Percentiles rank a stretch among this genome's conserved stretches.
Evolutionary conservation across 768 basidiomycete genomes (phyloP).

Genomic region (Pholiota molesta): DNA sequence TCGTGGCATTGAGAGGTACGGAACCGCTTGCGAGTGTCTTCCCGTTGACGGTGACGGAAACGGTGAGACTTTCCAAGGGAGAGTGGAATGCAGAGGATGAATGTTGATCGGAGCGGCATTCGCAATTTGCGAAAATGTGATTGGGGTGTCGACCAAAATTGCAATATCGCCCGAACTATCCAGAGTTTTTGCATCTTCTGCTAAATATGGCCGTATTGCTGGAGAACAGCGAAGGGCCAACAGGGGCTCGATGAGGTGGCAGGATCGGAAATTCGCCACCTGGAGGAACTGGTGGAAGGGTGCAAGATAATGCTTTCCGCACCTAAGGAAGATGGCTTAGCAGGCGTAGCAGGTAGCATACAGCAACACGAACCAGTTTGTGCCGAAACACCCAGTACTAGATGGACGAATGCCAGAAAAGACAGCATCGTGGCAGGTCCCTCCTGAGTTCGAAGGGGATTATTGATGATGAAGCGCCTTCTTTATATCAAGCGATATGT

Average conservation of each 20-base stretch:
- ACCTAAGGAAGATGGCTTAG: slow-evolving; percentile 37
- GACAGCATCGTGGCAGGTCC: neutral
- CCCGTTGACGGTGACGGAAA: slow-evolving; percentile 52
- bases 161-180: slow-evolving; percentile 33
- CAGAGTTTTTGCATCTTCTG: slow-evolving; percentile 44
- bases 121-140: slow-evolving; percentile 49
- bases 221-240: slow-evolving; percentile 62
- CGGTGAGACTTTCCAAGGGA: slow-evolving; percentile 32
- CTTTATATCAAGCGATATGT: neutral
- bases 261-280: slow-evolving; percentile 33
- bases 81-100: slow-evolving; percentile 16
- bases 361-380: slow-evolving; percentile 20
- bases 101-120: slow-evolving; percentile 47
- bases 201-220: slow-evolving; percentile 61
- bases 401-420: slow-evolving; percentile 4
- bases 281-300: slow-evolving; percentile 43
- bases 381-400: slow-evolving; percentile 12
- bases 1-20: slow-evolving; percentile 56
- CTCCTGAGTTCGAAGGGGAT: neutral
- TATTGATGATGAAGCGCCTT: neutral
- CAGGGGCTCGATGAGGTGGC: slow-evolving; percentile 34
- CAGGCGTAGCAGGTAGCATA: neutral
- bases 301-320: slow-evolving; percentile 59
- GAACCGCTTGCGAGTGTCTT: slow-evolving; percentile 41
- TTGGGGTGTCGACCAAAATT: slow-evolving; percentile 55